Conservation (phyloP, 2,329 filamentous ascomycete genomes). For the Paramyrothecium sp. region DNA sequence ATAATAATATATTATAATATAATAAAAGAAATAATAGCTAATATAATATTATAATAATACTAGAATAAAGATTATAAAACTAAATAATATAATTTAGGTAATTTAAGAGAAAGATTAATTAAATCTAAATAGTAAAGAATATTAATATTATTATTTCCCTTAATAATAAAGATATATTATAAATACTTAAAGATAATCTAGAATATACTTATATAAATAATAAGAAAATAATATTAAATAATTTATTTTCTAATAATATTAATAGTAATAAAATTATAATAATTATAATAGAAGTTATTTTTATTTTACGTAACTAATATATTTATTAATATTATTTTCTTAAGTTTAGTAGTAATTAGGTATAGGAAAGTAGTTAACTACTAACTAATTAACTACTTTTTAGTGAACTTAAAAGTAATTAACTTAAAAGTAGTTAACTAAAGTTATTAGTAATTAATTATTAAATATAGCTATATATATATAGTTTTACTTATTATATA, state of each 20-base stretch:
- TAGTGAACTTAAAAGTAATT: conserved; percentile 1
- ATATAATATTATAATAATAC: background rate
- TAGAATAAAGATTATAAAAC: background rate
- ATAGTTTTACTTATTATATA: background rate
- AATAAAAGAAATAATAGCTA: background rate
- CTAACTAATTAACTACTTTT: background rate
- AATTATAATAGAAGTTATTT: background rate
- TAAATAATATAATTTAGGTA: background rate
- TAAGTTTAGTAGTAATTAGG: background rate
- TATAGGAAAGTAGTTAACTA: background rate
- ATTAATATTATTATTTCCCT: background rate
- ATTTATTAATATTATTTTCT: background rate
- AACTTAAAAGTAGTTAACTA: conserved; percentile 3
- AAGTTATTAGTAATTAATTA: background rate
- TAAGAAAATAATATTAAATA: background rate
- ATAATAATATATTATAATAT: background rate
- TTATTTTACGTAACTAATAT: background rate
- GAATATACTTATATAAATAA: conserved; percentile 3
- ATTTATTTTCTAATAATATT: background rate
- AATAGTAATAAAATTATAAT: conserved; percentile 1
- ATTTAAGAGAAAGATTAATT: background rate
- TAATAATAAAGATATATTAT: background rate
- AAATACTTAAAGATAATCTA: background rate
- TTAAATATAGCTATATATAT: background rate
- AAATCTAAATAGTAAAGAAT: background rate